Percentiles rank a stretch among this genome's conserved stretches.
Conservation (phyloP, 805 yeast genomes). For the Candida golubevii region DNA sequence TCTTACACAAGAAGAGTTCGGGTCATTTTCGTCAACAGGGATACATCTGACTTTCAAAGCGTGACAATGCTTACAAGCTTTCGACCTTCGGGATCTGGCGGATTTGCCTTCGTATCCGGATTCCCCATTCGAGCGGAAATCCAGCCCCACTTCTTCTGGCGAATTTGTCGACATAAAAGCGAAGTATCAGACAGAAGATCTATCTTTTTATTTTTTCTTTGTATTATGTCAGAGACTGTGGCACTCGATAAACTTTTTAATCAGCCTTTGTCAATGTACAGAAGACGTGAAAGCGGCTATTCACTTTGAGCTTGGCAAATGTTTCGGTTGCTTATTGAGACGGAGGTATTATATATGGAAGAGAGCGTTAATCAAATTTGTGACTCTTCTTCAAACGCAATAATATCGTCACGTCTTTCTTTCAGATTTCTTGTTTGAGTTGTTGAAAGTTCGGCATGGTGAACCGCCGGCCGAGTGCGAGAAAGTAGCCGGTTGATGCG, state of each 20-base stretch:
- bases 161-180: slow-evolving; percentile 5
- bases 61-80: slow-evolving; percentile 75
- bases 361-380: no score
- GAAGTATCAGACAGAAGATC: no score
- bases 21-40: slow-evolving; percentile 57
- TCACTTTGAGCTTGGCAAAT: not conserved
- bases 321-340: not conserved
- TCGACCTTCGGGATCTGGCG: slow-evolving; percentile 36
- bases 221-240: not conserved
- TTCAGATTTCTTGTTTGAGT: not conserved
- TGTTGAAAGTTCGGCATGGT: slow-evolving; percentile 6
- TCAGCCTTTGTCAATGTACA: not conserved
- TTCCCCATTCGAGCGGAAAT: slow-evolving; percentile 2
- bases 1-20: slow-evolving; percentile 65
- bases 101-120: slow-evolving; percentile 4
- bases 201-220: no score
- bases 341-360: no score
- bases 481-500: slow-evolving; percentile 7
- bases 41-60: slow-evolving; percentile 79
- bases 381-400: no score
- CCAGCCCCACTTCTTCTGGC: slow-evolving; percentile 10
- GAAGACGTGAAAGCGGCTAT: not conserved
- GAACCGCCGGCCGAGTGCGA: slow-evolving; percentile 7
- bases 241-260: not conserved
- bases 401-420: not conserved